These are phyloP conservation scores for Venturia pyrina DNA, from an alignment of 2,329 filamentous ascomycete genomes.

Conservation along the genomic window DNA sequence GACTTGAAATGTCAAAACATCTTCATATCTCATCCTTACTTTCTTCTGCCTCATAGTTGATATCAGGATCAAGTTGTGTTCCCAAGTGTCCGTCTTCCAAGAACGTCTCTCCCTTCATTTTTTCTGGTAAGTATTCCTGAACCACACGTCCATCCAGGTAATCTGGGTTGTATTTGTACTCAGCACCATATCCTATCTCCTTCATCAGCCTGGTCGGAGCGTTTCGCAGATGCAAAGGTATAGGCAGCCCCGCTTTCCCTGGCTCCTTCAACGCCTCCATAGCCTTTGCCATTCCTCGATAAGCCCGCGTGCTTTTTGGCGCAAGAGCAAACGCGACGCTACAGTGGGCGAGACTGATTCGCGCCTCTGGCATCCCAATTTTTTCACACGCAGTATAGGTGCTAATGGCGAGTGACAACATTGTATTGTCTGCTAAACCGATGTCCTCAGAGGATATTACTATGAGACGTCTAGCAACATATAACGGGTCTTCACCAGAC, in stretches of 20 bases:
- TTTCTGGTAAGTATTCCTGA: conserved; percentile 85
- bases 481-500: conserved; percentile 86
- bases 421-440: conserved; percentile 74
- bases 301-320: conserved; percentile 79
- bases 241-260: conserved; percentile 67
- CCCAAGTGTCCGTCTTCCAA: conserved; percentile 74
- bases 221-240: conserved; percentile 83
- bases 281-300: conserved; percentile 72
- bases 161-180: conserved; percentile 96
- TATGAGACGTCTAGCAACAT: conserved; percentile 84
- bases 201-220: conserved; percentile 90
- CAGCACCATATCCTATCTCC: conserved; percentile 77
- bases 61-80: conserved; percentile 62
- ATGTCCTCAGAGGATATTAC: conserved; percentile 94
- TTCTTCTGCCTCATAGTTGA: conserved; percentile 25
- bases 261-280: conserved; percentile 72
- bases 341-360: conserved; percentile 84
- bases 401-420: conserved; percentile 75
- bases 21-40: not conserved
- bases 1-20: not conserved
- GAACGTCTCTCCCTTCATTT: conserved; percentile 60
- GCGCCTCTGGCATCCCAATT: conserved; percentile 88
- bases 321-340: conserved; percentile 71
- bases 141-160: conserved; percentile 70
- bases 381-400: conserved; percentile 83